Evolutionary conservation across 1,284 basidiomycete species (phyloP).

Genomic region (Boletellus deceptivus): DNA sequence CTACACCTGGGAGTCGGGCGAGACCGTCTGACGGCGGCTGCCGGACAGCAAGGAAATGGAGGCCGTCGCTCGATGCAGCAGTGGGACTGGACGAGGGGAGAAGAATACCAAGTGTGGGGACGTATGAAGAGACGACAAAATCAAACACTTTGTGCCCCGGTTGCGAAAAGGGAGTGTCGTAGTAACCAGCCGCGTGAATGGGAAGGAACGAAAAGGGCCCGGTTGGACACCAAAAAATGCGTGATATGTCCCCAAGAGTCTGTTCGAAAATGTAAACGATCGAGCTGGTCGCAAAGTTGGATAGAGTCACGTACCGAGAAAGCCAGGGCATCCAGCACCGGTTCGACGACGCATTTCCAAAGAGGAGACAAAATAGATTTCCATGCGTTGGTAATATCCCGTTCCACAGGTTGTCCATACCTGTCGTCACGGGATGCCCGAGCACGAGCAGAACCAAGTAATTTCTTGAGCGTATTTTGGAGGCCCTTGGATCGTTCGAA

Average conservation of each 20-base stretch:
- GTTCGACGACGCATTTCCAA: conserved; percentile 6
- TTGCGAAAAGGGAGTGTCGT: background rate
- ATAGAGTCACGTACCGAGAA: background rate
- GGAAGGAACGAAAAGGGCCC: conserved; percentile 13
- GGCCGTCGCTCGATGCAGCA: background rate
- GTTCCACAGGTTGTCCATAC: background rate
- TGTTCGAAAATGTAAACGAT: background rate
- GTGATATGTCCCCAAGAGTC: background rate
- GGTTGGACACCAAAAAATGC: conserved; percentile 16
- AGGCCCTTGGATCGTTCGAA: background rate
- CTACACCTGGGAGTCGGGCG: conserved; percentile 4
- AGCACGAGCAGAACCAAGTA: background rate
- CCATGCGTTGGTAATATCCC: background rate
- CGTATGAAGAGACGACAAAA: conserved; percentile 11
- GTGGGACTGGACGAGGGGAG: background rate
- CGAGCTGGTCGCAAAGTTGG: background rate
- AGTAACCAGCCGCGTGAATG: conserved; percentile 10
- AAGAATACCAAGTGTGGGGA: conserved; percentile 9
- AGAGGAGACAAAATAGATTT: conserved; percentile 1
- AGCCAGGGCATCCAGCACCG: conserved; percentile 5
- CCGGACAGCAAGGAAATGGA: conserved; percentile 7
- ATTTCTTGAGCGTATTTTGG: background rate
- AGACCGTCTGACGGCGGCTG: conserved; percentile 13
- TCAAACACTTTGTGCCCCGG: conserved; percentile 6
- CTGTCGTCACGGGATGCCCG: background rate